phyloP scores from a whole-genome alignment of 257 asterid genomes.

The Pogostemon cablin region DNA sequence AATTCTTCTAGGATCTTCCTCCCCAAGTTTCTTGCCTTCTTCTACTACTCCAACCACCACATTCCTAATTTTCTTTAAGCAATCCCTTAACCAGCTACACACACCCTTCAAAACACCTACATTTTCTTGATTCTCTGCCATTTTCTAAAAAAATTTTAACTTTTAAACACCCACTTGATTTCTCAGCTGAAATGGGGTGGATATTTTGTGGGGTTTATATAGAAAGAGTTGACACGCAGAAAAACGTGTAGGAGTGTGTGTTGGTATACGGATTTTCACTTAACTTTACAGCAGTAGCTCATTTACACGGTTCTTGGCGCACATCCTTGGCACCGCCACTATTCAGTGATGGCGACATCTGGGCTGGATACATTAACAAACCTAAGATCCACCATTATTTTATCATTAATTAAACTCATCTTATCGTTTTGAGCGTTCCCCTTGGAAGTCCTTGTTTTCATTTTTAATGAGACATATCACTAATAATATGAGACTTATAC shows the following conservation, averaged over 20 bases:
- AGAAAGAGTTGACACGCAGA: constrained; percentile 21
- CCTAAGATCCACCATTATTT: too few species aligned
- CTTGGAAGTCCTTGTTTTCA: too few species aligned
- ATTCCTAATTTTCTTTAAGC: neutral
- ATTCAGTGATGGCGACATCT: neutral
- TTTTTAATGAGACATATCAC: too few species aligned
- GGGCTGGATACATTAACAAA: neutral
- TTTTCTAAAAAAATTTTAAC: neutral
- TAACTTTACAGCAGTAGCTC: constrained; percentile 24
- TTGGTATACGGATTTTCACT: neutral
- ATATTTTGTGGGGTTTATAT: neutral
- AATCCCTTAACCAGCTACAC: constrained; percentile 21
- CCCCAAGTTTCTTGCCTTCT: constrained; percentile 32
- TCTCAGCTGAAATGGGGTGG: constrained; percentile 1
- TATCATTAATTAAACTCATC: too few species aligned
- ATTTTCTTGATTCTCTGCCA: constrained; percentile 41
- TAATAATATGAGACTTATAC: too few species aligned
- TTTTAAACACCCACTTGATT: neutral
- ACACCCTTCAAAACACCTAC: neutral
- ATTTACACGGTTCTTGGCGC: constrained; percentile 24
- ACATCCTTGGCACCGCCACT: constrained; percentile 20
- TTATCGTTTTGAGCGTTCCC: too few species aligned
- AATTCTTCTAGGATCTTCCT: constrained; percentile 41
- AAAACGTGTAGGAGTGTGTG: constrained; percentile 9
- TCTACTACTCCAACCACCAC: neutral